A percentile compares a stretch with the other conserved stretches of the same genome.
These are phyloP conservation scores for Inga oerstediana DNA, from an alignment of 306 rosid genomes.

Conservation along the genomic window DNA sequence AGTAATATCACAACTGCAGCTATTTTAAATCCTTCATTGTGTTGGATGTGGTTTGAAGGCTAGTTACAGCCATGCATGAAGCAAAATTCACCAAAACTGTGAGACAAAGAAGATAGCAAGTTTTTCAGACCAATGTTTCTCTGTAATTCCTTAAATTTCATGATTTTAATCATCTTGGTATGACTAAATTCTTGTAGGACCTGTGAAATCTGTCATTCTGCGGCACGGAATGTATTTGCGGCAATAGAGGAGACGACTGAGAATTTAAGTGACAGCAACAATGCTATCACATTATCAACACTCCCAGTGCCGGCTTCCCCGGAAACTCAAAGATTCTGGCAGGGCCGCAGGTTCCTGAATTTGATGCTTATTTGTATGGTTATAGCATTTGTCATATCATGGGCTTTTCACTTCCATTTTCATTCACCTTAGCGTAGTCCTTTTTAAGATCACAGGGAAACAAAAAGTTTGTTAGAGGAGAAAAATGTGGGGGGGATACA, in stretches of 20 bases:
- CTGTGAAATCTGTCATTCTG: constrained; percentile 87
- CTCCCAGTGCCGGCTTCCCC: constrained; percentile 46
- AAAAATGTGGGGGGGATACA: neutral
- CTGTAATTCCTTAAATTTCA: constrained; percentile 2
- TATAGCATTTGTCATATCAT: constrained; percentile 90
- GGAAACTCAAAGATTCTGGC: constrained; percentile 87
- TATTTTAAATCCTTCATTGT: constrained; percentile 5
- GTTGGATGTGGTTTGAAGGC: constrained; percentile 16
- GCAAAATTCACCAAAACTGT: constrained; percentile 3
- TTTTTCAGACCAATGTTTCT: constrained; percentile 1
- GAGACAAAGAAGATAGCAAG: neutral
- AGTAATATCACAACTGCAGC: neutral
- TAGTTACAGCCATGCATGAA: neutral
- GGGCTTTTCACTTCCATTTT: constrained; percentile 91
- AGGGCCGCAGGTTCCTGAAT: constrained; percentile 88
- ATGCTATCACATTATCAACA: constrained; percentile 47
- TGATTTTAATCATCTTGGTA: constrained; percentile 5
- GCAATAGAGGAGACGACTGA: constrained; percentile 63
- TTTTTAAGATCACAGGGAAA: constrained; percentile 14
- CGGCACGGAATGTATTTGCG: constrained; percentile 73
- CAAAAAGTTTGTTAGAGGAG: neutral
- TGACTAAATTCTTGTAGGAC: constrained; percentile 57
- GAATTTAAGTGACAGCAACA: constrained; percentile 51
- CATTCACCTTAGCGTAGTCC: constrained; percentile 47
- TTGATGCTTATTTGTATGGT: constrained; percentile 95